Conservation (phyloP, 306 rosid genomes). For the Mimosa pudica region DNA sequence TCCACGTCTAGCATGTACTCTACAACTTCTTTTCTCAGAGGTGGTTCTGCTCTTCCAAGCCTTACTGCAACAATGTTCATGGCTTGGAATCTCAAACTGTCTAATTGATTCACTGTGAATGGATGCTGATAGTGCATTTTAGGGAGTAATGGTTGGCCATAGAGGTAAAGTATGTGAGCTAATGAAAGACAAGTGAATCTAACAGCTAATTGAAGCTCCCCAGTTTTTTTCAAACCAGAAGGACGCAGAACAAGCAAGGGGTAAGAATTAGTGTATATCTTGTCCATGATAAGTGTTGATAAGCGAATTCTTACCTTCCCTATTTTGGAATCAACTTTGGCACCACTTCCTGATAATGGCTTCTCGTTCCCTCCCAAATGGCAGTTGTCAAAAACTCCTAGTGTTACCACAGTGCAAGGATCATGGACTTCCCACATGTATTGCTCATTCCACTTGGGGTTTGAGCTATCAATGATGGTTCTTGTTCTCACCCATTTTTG, state of each 20-base stretch:
- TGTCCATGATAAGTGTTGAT: constrained; percentile 62
- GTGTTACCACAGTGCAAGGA: constrained; percentile 68
- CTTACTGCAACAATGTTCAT: constrained; percentile 63
- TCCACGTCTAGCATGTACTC: constrained; percentile 75
- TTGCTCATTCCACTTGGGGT: constrained; percentile 71
- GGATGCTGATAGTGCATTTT: constrained; percentile 74
- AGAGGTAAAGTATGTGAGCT: constrained; percentile 58
- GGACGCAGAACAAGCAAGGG: constrained; percentile 61
- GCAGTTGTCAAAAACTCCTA: constrained; percentile 69
- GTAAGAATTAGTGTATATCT: constrained; percentile 61
- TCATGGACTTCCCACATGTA: constrained; percentile 74
- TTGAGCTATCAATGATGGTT: constrained; percentile 50
- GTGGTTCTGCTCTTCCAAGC: constrained; percentile 68
- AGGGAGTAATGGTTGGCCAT: constrained; percentile 65
- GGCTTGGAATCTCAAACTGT: constrained; percentile 59
- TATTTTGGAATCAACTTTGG: constrained; percentile 48
- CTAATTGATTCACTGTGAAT: constrained; percentile 64
- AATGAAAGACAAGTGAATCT: constrained; percentile 65
- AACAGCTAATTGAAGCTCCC: constrained; percentile 64
- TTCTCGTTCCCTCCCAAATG: constrained; percentile 56
- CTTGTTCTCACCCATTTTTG: constrained; percentile 72
- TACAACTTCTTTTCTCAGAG: constrained; percentile 62
- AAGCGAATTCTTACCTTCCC: constrained; percentile 70
- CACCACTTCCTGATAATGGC: constrained; percentile 40
- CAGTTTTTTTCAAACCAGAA: constrained; percentile 65